These are phyloP conservation scores for Psilocybe sp. DNA, from an alignment of 768 basidiomycete genomes.

Conservation along the genomic window DNA sequence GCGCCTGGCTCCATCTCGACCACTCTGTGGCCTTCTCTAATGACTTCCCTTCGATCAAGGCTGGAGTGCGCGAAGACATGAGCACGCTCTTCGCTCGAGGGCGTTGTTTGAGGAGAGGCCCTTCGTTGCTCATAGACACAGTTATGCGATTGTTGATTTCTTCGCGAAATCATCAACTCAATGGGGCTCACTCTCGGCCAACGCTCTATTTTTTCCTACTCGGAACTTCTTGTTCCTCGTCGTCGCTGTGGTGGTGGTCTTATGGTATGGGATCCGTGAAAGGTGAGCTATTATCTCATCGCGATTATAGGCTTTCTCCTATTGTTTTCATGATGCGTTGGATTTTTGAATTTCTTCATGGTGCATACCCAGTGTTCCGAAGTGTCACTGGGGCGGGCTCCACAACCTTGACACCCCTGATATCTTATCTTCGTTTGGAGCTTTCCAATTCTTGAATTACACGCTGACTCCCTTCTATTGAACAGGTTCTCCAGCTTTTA, in stretches of 20 bases:
- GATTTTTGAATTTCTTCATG: slow-evolving; percentile 89
- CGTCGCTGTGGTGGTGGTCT: neutral
- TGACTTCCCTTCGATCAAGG: slow-evolving; percentile 36
- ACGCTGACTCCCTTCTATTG: neutral
- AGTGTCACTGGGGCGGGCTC: slow-evolving; percentile 56
- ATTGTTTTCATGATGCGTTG: slow-evolving; percentile 51
- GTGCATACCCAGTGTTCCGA: slow-evolving; percentile 57
- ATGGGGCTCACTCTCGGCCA: slow-evolving; percentile 90
- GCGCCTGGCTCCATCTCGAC: slow-evolving; percentile 44
- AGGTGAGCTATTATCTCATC: slow-evolving; percentile 14
- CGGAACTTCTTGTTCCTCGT: slow-evolving; percentile 49
- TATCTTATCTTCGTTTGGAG: slow-evolving; percentile 1
- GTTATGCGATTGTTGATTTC: slow-evolving; percentile 76
- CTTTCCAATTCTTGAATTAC: neutral
- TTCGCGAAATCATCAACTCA: slow-evolving; percentile 61
- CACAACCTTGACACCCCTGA: slow-evolving; percentile 69
- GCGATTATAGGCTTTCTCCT: slow-evolving; percentile 9
- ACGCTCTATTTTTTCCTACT: slow-evolving; percentile 56
- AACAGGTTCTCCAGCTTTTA: neutral
- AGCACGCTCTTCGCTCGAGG: slow-evolving; percentile 55
- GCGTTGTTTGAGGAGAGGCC: slow-evolving; percentile 33
- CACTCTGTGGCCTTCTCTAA: slow-evolving; percentile 53
- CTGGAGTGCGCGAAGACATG: slow-evolving; percentile 71
- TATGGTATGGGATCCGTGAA: neutral
- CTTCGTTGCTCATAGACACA: slow-evolving; percentile 81